Evolutionary conservation across 306 rosid species (phyloP), one percentile per base, ranked within the genome.

Genomic region (Quillaja saponaria): DNA sequence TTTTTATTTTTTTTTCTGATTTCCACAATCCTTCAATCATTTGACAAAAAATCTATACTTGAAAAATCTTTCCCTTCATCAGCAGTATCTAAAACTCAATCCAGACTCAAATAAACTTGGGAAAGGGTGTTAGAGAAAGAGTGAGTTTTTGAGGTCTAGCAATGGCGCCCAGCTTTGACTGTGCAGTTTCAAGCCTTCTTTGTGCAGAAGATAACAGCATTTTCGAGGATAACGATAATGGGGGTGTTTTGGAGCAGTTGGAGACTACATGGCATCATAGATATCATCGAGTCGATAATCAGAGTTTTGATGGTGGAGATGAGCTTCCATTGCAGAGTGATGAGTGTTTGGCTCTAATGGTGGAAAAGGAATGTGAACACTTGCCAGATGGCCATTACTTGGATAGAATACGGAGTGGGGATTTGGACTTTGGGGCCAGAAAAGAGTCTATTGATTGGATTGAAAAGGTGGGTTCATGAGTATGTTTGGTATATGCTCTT

Each of bases 81-180:
- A 34, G 7, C 47, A 68, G 1, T 46, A 31, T 64, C 65, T n/a
- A 6, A 63, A 69, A 63, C 45, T 33, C 64, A 35, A 64, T 48
- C 68, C 31, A 25, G 31, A 25, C 31, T 4, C 31, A 25, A 4
- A 25, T 1, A 25, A 2, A 4, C 31, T 1, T 25, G 2, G 31
- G 3, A 25, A 25, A 1, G 6, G 17, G n/a, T n/a, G n/a, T n/a
- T n/a, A n/a, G n/a, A n/a, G n/a, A n/a, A n/a, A n/a, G n/a, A n/a
- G n/a, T n/a, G n/a, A n/a, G n/a, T n/a, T n/a, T n/a, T 33, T 42
- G 33, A 17, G 67, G 18, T 72, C 3, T 55, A 13, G 39, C 37
- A 80, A 94, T 94, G 99, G 99, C 97, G 64, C 99, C 99, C 39
- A 85, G 95, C 60, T 92, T 84, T 69, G 97, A 82, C 66, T 61